Conservation (phyloP, 108 stramenopile species). For the Nitzschia sp. region DNA sequence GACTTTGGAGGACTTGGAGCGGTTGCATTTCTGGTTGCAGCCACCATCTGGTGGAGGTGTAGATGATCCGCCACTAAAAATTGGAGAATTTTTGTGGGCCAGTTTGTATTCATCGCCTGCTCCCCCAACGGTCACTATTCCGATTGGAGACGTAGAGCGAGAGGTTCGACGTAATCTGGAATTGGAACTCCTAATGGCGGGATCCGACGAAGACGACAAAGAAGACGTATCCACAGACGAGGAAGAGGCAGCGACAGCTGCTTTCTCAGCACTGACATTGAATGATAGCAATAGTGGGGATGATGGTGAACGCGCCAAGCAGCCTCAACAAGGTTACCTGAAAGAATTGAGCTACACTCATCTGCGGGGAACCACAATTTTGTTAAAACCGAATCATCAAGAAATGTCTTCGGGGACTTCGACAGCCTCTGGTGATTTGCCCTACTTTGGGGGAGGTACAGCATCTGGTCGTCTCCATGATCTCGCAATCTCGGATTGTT, state of each 20-base stretch:
- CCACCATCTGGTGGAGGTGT: slow-evolving; percentile 78
- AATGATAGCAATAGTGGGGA: slow-evolving; percentile 32
- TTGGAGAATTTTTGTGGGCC: slow-evolving; percentile 75
- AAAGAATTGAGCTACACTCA: slow-evolving; percentile 80
- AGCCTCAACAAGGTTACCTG: slow-evolving; percentile 49
- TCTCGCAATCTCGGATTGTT: slow-evolving; percentile 83
- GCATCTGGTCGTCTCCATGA: slow-evolving; percentile 68
- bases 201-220: slow-evolving; percentile 52
- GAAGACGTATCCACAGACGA: slow-evolving; percentile 52
- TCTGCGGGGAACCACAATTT: slow-evolving; percentile 72
- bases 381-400: slow-evolving; percentile 63
- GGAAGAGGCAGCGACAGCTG: slow-evolving; percentile 44
- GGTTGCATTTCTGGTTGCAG: slow-evolving; percentile 74
- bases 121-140: slow-evolving; percentile 60
- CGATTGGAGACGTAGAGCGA: slow-evolving; percentile 77
- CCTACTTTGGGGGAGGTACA: slow-evolving; percentile 10
- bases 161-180: slow-evolving; percentile 74
- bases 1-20: slow-evolving; percentile 80
- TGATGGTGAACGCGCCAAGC: slow-evolving; percentile 37
- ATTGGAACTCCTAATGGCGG: slow-evolving; percentile 58
- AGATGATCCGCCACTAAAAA: slow-evolving; percentile 77
- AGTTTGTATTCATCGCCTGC: slow-evolving; percentile 43
- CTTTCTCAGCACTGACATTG: slow-evolving; percentile 56
- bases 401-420: slow-evolving; percentile 51
- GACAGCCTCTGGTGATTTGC: slow-evolving; percentile 46